Conservation (phyloP, 2,329 filamentous ascomycete genomes). For the Aspergillus aculeatinus region DNA sequence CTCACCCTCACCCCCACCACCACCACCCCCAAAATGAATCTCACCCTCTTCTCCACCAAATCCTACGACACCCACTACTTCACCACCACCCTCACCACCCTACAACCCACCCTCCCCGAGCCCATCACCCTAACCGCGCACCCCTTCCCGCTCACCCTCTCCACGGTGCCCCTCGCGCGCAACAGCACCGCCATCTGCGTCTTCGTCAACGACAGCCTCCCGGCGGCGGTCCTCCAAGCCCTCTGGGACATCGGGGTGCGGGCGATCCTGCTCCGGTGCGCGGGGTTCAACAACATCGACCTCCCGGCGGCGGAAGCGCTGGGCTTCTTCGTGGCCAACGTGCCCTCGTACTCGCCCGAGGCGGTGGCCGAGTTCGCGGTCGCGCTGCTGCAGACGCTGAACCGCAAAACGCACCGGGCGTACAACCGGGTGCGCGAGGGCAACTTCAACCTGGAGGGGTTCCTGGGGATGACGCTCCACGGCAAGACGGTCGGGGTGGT, state of each 20-base stretch:
- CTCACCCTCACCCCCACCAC: background rate
- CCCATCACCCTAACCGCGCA: constrained; percentile 57
- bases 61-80: constrained; percentile 62
- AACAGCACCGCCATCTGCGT: constrained; percentile 61
- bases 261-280: constrained; percentile 65
- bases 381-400: constrained; percentile 66
- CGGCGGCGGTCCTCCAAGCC: constrained; percentile 51
- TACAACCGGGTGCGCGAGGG: constrained; percentile 68
- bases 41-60: constrained; percentile 65
- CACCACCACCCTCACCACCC: constrained; percentile 35
- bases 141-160: constrained; percentile 55
- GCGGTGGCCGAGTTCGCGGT: constrained; percentile 69
- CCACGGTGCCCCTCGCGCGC: constrained; percentile 57
- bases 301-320: constrained; percentile 55
- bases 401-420: constrained; percentile 66
- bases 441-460: constrained; percentile 65
- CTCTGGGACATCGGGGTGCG: constrained; percentile 54
- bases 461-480: constrained; percentile 57
- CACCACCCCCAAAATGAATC: constrained; percentile 46
- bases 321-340: constrained; percentile 63
- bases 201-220: constrained; percentile 66
- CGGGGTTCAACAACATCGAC: constrained; percentile 68
- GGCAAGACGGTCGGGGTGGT: constrained; percentile 67
- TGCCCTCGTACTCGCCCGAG: constrained; percentile 68
- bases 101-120: constrained; percentile 20